Evolutionary conservation across 495 filamentous ascomycete genomes (phyloP).

Genomic region (Clohesyomyces aquaticus): DNA sequence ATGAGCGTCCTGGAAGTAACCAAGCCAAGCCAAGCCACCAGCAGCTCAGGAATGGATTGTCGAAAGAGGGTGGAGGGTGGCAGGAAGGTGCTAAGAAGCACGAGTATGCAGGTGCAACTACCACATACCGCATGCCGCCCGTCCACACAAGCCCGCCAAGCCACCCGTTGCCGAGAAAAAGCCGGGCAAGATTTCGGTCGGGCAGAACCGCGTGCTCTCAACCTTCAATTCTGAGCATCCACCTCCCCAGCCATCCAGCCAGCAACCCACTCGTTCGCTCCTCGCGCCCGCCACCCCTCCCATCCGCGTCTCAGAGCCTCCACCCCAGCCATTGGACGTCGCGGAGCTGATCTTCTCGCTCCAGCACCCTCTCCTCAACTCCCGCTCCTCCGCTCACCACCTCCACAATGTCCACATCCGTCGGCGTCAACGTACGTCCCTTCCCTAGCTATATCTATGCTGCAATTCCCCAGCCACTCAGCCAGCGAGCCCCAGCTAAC

Average conservation of each 20-base stretch:
- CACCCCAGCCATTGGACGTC: conserved; percentile 29
- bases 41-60: no score
- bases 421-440: conserved; percentile 64
- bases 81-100: no score
- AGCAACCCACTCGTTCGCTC: conserved; percentile 30
- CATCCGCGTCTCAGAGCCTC: conserved; percentile 9
- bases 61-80: no score
- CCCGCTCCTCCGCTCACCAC: not conserved
- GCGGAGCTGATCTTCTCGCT: not conserved
- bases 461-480: no score
- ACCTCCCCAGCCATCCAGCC: conserved; percentile 23
- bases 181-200: conserved; percentile 30
- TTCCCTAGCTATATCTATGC: no score
- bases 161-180: not conserved
- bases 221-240: conserved; percentile 29
- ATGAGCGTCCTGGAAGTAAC: no score
- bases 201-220: conserved; percentile 34
- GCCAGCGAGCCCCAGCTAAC: conserved; percentile 1
- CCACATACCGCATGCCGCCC: no score
- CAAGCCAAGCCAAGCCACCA: not conserved
- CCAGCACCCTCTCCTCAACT: not conserved
- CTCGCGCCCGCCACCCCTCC: conserved; percentile 38
- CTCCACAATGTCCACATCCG: conserved; percentile 57
- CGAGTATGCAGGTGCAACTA: no score
- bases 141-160: conserved; percentile 26